Evolutionary conservation across 345 rosid genomes (phyloP).

Genomic region (Odontarrhena argentea): DNA sequence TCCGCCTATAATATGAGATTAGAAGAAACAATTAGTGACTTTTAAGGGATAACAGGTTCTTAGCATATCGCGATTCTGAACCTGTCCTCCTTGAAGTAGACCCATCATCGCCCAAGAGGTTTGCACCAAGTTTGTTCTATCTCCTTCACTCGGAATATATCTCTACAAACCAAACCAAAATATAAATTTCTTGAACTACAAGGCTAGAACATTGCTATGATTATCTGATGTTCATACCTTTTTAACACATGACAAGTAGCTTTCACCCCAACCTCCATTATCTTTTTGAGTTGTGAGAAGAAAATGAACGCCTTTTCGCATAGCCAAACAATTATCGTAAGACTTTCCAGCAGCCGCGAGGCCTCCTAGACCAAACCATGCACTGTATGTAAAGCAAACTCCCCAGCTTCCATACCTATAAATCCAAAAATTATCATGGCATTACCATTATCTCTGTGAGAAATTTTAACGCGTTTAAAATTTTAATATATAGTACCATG

Average conservation of each 20-base stretch:
- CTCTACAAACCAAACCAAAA: slow-evolving; percentile 34
- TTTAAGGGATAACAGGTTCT: neutral
- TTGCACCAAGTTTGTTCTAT: slow-evolving; percentile 43
- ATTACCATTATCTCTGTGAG: slow-evolving; percentile 12
- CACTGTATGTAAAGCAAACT: slow-evolving; percentile 44
- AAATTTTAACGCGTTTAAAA: neutral
- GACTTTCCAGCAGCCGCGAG: slow-evolving; percentile 46
- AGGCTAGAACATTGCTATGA: neutral
- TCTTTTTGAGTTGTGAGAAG: slow-evolving; percentile 43
- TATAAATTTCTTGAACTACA: neutral
- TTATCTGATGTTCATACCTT: slow-evolving; percentile 33
- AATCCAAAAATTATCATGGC: slow-evolving; percentile 24
- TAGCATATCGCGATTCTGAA: neutral
- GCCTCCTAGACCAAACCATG: slow-evolving; percentile 45
- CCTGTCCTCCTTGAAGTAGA: slow-evolving; percentile 46
- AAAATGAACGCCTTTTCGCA: slow-evolving; percentile 44
- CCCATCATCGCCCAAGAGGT: slow-evolving; percentile 46
- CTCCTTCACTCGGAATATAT: slow-evolving; percentile 43
- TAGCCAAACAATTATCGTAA: slow-evolving; percentile 37
- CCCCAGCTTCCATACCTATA: slow-evolving; percentile 48
- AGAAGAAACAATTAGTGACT: neutral
- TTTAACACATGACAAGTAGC: slow-evolving; percentile 42
- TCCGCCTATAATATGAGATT: slow-evolving; percentile 46
- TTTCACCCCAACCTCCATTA: slow-evolving; percentile 47
- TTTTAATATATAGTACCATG: slow-evolving; percentile 40